These are phyloP conservation scores for Capsicum chinense DNA, from an alignment of 257 asterid genomes.

Conservation along the genomic window DNA sequence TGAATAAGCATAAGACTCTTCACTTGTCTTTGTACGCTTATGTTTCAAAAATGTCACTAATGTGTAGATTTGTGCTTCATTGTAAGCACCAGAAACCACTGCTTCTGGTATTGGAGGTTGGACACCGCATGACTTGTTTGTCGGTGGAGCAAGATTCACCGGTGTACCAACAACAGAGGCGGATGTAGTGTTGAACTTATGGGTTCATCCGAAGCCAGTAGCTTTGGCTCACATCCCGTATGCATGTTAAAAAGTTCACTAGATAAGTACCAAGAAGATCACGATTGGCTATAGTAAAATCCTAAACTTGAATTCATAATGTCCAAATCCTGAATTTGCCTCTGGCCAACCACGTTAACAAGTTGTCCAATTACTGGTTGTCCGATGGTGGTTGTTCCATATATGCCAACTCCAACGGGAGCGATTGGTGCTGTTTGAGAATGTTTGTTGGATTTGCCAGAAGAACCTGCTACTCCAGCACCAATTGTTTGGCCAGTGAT, in stretches of 20 bases:
- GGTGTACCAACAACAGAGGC: slow-evolving; percentile 71
- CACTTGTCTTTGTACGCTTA: slow-evolving; percentile 5
- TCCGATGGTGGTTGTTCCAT: slow-evolving; percentile 66
- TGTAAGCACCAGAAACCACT: slow-evolving; percentile 57
- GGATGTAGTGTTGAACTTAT: not conserved
- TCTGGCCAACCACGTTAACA: slow-evolving; percentile 70
- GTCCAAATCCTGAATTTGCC: not conserved
- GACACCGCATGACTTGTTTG: slow-evolving; percentile 60
- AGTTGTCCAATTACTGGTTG: slow-evolving; percentile 78
- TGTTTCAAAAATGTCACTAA: slow-evolving; percentile 41
- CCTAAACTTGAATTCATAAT: not conserved
- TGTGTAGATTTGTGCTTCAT: slow-evolving; percentile 56
- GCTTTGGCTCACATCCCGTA: not conserved
- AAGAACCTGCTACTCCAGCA: slow-evolving; percentile 40
- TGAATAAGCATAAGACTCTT: slow-evolving; percentile 18
- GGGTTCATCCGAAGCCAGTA: not conserved
- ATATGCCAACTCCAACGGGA: slow-evolving; percentile 54
- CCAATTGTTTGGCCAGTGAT: slow-evolving; percentile 75
- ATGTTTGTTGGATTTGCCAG: slow-evolving; percentile 57
- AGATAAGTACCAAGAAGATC: not conserved
- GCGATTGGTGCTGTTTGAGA: slow-evolving; percentile 42
- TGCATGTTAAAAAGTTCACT: slow-evolving; percentile 41
- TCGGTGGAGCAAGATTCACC: slow-evolving; percentile 32
- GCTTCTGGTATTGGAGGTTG: slow-evolving; percentile 52
- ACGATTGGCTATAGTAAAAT: slow-evolving; percentile 42